A percentile compares a stretch with the other conserved stretches of the same genome.
These are phyloP conservation scores for Paecilomyces variotii DNA, from an alignment of 2,329 filamentous ascomycete genomes.

Conservation along the genomic window DNA sequence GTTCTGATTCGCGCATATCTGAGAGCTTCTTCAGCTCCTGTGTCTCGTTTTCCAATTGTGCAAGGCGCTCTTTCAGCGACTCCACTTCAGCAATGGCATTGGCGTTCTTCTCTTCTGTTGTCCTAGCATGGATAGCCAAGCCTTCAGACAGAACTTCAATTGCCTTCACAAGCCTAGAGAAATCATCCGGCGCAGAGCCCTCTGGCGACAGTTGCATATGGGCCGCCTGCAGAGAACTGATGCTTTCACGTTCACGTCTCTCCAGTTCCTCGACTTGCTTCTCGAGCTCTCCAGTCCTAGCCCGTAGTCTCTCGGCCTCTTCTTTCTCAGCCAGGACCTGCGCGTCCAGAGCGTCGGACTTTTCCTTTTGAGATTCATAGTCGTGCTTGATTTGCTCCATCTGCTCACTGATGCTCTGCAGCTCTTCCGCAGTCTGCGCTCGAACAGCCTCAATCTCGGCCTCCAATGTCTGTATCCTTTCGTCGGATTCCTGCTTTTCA, in stretches of 20 bases:
- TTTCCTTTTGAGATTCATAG: constrained; percentile 51
- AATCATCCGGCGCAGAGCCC: constrained; percentile 48
- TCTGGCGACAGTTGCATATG: constrained; percentile 51
- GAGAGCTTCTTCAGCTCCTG: constrained; percentile 47
- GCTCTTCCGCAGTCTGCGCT: constrained; percentile 39
- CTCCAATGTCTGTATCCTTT: constrained; percentile 60
- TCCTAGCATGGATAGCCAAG: constrained; percentile 51
- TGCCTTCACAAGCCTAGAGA: constrained; percentile 51
- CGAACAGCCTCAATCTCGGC: constrained; percentile 60
- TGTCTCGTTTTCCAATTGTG: constrained; percentile 52
- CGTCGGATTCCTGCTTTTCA: constrained; percentile 63
- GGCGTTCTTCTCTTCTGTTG: constrained; percentile 51
- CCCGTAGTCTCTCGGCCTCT: constrained; percentile 30
- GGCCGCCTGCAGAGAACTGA: constrained; percentile 50
- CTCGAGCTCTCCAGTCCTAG: constrained; percentile 40
- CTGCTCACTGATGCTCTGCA: constrained; percentile 31
- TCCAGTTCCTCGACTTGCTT: constrained; percentile 46
- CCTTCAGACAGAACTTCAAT: constrained; percentile 53
- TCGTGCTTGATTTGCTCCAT: constrained; percentile 52
- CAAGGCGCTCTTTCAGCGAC: constrained; percentile 47
- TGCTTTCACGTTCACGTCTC: constrained; percentile 45
- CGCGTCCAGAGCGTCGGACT: constrained; percentile 50
- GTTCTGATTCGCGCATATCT: constrained; percentile 44
- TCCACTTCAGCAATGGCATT: constrained; percentile 58
- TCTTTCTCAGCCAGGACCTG: constrained; percentile 51